Evolutionary conservation across 2,329 filamentous ascomycete species (phyloP).

Genomic region (Penicillium sp.): DNA sequence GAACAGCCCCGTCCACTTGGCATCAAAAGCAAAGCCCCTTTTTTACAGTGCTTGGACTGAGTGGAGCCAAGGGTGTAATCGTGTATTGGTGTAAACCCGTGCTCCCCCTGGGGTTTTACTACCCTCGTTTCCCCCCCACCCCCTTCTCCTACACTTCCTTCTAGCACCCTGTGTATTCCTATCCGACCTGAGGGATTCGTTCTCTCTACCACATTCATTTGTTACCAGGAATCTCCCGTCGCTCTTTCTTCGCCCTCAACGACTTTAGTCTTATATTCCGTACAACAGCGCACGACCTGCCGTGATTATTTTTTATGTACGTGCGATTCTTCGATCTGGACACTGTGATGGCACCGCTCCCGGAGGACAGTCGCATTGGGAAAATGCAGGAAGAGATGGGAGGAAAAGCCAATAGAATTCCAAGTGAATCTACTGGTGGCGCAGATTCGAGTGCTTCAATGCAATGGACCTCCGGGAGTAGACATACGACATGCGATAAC

Average conservation of each 20-base stretch:
- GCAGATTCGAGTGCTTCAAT: background rate
- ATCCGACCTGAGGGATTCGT: slow-evolving; percentile 42
- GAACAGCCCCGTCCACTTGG: background rate
- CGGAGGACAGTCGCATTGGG: background rate
- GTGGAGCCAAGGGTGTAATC: background rate
- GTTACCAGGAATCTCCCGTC: slow-evolving; percentile 28
- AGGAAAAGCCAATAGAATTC: background rate
- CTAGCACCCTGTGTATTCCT: slow-evolving; percentile 34
- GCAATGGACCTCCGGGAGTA: background rate
- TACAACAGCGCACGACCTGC: slow-evolving; percentile 29
- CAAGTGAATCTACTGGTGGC: background rate
- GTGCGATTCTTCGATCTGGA: slow-evolving; percentile 12
- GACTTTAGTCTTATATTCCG: slow-evolving; percentile 29
- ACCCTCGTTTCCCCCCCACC: slow-evolving; percentile 18
- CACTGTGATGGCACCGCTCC: background rate
- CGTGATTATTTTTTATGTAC: slow-evolving; percentile 28
- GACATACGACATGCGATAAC: background rate
- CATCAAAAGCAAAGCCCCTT: background rate
- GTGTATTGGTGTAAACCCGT: background rate
- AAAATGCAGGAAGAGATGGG: background rate
- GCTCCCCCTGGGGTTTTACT: slow-evolving; percentile 4
- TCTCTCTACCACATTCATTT: slow-evolving; percentile 45
- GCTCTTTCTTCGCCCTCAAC: slow-evolving; percentile 22
- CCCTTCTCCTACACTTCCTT: slow-evolving; percentile 15
- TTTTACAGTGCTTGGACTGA: background rate